Evolutionary conservation across 345 rosid genomes (phyloP).

Genomic region (Arabidopsis suecica): DNA sequence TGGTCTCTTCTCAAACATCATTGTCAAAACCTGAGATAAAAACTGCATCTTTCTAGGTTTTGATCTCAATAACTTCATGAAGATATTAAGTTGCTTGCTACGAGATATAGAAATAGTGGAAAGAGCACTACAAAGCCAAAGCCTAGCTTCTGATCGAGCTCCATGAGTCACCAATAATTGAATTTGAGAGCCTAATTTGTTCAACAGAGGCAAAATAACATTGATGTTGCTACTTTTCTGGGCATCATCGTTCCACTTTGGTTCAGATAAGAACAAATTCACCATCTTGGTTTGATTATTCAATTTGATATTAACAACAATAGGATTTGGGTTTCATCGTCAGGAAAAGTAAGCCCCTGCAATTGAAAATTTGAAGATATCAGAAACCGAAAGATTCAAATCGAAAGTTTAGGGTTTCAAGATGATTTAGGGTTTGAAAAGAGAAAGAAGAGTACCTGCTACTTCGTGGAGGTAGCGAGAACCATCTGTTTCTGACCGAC

Average conservation of each 20-base stretch:
- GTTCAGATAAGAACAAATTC: constrained; percentile 57
- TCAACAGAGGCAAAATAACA: constrained; percentile 53
- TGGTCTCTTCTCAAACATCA: constrained; percentile 66
- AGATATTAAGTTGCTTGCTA: constrained; percentile 57
- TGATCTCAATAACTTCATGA: constrained; percentile 59
- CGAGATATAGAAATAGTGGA: constrained; percentile 52
- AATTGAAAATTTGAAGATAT: background rate
- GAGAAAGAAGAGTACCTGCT: background rate
- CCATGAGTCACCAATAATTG: constrained; percentile 62
- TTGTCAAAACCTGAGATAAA: constrained; percentile 65
- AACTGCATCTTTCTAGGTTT: constrained; percentile 50
- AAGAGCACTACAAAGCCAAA: constrained; percentile 78
- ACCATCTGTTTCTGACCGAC: background rate
- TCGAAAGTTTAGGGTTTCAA: background rate
- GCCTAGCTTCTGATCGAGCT: constrained; percentile 79
- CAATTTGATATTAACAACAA: constrained; percentile 1
- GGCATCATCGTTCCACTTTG: constrained; percentile 44
- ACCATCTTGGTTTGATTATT: constrained; percentile 24
- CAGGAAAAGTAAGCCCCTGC: background rate
- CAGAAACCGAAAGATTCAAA: background rate
- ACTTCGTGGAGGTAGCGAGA: background rate
- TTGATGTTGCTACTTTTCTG: constrained; percentile 44
- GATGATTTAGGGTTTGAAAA: background rate
- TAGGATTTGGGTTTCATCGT: background rate
- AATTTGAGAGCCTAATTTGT: constrained; percentile 57